Conservation (phyloP, 163 green algal genomes). For the Scenedesmus sp. region DNA sequence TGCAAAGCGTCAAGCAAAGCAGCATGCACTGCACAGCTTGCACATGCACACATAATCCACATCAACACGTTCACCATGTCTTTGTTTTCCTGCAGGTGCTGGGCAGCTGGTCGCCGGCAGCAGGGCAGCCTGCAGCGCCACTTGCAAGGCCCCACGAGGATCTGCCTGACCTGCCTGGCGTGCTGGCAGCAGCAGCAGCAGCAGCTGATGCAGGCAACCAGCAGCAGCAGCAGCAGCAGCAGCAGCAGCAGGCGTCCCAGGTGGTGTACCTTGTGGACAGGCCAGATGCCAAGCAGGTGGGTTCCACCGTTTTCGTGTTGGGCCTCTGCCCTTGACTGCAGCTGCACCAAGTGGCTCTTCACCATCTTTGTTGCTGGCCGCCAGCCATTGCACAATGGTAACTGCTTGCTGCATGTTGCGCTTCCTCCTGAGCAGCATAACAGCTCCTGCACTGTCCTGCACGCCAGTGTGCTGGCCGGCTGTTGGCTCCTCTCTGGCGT, state of each 20-base stretch:
- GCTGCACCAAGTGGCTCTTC: too few species aligned
- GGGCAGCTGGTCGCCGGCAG: conserved; percentile 72
- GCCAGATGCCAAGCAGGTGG: conserved; percentile 70
- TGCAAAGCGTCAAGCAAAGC: too few species aligned
- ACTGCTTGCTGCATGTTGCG: too few species aligned
- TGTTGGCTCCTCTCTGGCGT: too few species aligned
- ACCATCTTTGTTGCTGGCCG: too few species aligned
- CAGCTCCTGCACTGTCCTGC: too few species aligned
- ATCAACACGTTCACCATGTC: too few species aligned
- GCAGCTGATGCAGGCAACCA: neutral
- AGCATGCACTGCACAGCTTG: too few species aligned
- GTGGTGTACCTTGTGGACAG: conserved; percentile 81
- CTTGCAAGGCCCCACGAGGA: conserved; percentile 59
- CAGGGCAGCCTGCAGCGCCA: conserved; percentile 60
- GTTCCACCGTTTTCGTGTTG: neutral
- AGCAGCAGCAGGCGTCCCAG: neutral
- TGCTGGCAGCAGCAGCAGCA: conserved; percentile 38
- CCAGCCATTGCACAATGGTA: too few species aligned
- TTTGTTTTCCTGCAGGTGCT: neutral
- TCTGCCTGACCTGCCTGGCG: conserved; percentile 44
- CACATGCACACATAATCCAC: too few species aligned
- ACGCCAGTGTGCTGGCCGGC: too few species aligned
- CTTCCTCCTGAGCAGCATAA: too few species aligned
- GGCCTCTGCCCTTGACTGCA: neutral
- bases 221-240: neutral